Evolutionary conservation across 805 yeast genomes (phyloP).

Genomic region (Candida odintsovae): DNA sequence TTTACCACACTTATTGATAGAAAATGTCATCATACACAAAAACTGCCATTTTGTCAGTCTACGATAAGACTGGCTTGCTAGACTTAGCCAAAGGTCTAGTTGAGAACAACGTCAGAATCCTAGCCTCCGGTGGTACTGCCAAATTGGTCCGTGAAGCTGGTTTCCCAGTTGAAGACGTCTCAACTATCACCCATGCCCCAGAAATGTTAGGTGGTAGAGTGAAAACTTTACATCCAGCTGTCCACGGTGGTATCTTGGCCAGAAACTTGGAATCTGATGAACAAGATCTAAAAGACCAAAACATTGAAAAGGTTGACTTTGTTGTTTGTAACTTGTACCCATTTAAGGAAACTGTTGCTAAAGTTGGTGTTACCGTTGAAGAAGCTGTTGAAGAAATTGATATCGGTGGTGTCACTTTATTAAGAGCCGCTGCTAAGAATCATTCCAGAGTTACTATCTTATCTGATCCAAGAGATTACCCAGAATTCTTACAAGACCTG

Average conservation of each 20-base stretch:
- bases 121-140: slow-evolving; percentile 98
- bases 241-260: slow-evolving; percentile 96
- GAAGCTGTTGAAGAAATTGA: slow-evolving; percentile 99
- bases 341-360: slow-evolving; percentile 94
- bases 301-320: slow-evolving; percentile 92
- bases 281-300: slow-evolving; percentile 79
- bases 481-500: slow-evolving; percentile 79
- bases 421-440: slow-evolving; percentile 98
- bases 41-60: slow-evolving; percentile 94
- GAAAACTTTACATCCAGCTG: slow-evolving; percentile 97
- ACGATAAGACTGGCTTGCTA: slow-evolving; percentile 93
- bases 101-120: slow-evolving; percentile 80
- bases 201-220: slow-evolving; percentile 99
- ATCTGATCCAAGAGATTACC: slow-evolving; percentile 92
- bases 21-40: slow-evolving; percentile 39
- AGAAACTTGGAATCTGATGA: slow-evolving; percentile 90
- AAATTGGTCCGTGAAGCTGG: slow-evolving; percentile 93
- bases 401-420: slow-evolving; percentile 94
- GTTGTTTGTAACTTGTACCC: slow-evolving; percentile 98
- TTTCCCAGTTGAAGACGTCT: slow-evolving; percentile 94
- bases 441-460: slow-evolving; percentile 93
- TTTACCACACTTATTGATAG: not conserved
- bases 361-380: slow-evolving; percentile 88
- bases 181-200: slow-evolving; percentile 94
- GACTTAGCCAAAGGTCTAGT: slow-evolving; percentile 95